Conservation (phyloP, 495 filamentous ascomycete genomes). For the Penicillium steckii region DNA sequence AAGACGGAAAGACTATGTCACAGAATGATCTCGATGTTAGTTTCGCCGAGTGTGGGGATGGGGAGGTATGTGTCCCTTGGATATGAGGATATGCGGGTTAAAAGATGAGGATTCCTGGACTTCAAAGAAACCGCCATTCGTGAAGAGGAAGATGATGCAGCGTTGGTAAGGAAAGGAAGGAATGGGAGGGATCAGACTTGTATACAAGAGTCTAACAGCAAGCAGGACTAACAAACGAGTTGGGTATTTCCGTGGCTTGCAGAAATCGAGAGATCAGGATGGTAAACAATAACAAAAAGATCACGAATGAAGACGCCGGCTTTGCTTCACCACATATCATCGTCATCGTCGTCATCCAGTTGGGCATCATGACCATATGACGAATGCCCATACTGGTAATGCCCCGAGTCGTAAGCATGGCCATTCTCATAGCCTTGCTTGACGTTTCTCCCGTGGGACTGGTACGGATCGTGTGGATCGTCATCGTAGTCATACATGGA, state of each 20-base stretch:
- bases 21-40: background rate
- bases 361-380: constrained; percentile 51
- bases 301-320: constrained; percentile 17
- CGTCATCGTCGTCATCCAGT: constrained; percentile 51
- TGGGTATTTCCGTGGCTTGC: constrained; percentile 38
- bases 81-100: constrained; percentile 9
- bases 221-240: constrained; percentile 27
- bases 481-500: constrained; percentile 59
- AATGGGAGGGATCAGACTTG: constrained; percentile 15
- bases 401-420: constrained; percentile 41
- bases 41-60: background rate
- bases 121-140: background rate
- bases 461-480: constrained; percentile 50
- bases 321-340: constrained; percentile 55
- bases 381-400: constrained; percentile 49
- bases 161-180: background rate
- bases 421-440: constrained; percentile 51
- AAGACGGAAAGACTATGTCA: background rate
- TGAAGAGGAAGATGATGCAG: background rate
- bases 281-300: constrained; percentile 16
- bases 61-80: constrained; percentile 4
- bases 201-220: constrained; percentile 30
- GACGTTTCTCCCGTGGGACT: constrained; percentile 50
- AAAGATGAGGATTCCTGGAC: constrained; percentile 10
- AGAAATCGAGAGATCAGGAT: constrained; percentile 29